A percentile compares a stretch with the other conserved stretches of the same genome.
phyloP scores from a whole-genome alignment of 371 early-diverging fungal species.

The Rhizopus stolonifer region DNA sequence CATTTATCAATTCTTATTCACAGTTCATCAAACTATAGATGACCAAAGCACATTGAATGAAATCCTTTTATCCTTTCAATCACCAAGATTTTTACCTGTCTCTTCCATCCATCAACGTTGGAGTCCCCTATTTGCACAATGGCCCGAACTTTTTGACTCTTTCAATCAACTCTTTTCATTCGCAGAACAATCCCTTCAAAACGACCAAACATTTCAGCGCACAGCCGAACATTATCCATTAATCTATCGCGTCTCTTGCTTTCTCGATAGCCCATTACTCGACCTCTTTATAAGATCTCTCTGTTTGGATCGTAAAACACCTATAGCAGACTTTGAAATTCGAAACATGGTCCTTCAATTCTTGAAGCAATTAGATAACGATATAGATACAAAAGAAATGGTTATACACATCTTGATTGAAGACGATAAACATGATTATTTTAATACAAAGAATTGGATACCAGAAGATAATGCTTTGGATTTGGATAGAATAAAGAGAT shows the following conservation, averaged over 20 bases:
- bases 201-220: slow-evolving; percentile 6
- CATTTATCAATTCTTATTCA: slow-evolving; percentile 16
- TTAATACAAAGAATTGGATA: slow-evolving; percentile 7
- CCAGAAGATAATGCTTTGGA: slow-evolving; percentile 17
- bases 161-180: slow-evolving; percentile 9
- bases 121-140: slow-evolving; percentile 5
- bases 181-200: slow-evolving; percentile 11
- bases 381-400: slow-evolving; percentile 13
- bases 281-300: slow-evolving; percentile 26
- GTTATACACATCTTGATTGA: slow-evolving; percentile 13
- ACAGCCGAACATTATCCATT: slow-evolving; percentile 19
- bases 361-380: slow-evolving; percentile 4
- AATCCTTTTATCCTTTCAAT: slow-evolving; percentile 4
- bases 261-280: slow-evolving; percentile 17
- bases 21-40: slow-evolving; percentile 4
- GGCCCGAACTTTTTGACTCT: slow-evolving; percentile 1
- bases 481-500: slow-evolving; percentile 15
- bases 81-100: slow-evolving; percentile 18
- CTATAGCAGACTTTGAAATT: slow-evolving; percentile 10
- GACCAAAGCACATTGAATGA: slow-evolving; percentile 1
- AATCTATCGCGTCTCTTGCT: slow-evolving; percentile 24
- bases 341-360: slow-evolving; percentile 12
- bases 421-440: slow-evolving; percentile 17
- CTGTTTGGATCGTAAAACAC: slow-evolving; percentile 15
- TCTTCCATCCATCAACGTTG: slow-evolving; percentile 8